Base-by-base conservation (phyloP, 31 red algal genomes). In the Asparagopsis taxiformis region DNA sequence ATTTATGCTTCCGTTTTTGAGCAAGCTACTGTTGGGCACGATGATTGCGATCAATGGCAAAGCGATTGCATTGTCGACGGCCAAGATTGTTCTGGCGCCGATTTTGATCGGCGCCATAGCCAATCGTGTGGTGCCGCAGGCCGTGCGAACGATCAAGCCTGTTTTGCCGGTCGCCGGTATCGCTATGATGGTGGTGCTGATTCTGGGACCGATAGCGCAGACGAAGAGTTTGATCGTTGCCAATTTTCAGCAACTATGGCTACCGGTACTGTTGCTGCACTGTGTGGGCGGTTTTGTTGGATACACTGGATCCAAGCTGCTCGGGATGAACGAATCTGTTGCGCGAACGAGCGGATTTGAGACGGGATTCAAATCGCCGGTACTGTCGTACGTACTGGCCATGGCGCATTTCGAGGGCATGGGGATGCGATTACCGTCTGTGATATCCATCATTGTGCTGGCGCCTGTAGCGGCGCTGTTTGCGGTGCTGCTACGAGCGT, bases 331-430 rank as follows among this genome's bases (percentile, higher is more conserved):
- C n/a, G 43, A 60, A 19, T 71, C 62, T 30, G 77, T 82, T 7
- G 77, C 83, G 19, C 55, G 80, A 16, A 94, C 90, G 10, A 46
- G 72, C 7, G 74, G 77, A 24, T 85, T 94, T 34, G 91, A 94
- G 73, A 69, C 84, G 9, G 79, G 74, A 37, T 94, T 94, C 68
- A 94, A 89, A 36, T 80, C 73, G 54, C 84, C 91, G 48, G 83
- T 70, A 49, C 53, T 94, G 5, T 72, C 73, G 22, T 94, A 73
- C 46, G 70, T 94, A 0, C 59, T 88, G 43, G 91, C 84, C 23
- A 53, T 53, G 37, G 76, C 77, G 16, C 83, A 89, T 65, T 94
- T 94, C 38, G 55, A 52, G 26, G 49, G 57, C 29, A 50, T 67
- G 23, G 60, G 62, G 17, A 78, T 84, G 36, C 37, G 65, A 37